These are phyloP conservation scores for Penicillium capsulatum DNA, from an alignment of 2,329 filamentous ascomycete species.

Conservation along the genomic window DNA sequence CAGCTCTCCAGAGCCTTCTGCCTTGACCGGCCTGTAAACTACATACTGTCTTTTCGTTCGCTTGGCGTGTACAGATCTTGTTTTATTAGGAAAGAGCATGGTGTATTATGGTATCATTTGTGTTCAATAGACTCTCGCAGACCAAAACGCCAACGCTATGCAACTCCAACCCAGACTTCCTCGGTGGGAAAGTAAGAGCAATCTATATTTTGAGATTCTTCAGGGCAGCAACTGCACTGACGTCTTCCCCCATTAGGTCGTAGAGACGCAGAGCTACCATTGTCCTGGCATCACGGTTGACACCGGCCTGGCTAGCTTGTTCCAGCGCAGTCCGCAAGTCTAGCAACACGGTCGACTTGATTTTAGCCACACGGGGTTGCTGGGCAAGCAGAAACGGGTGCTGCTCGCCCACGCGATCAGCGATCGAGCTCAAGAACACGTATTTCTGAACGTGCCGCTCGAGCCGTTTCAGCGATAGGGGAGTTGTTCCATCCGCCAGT, in stretches of 20 bases:
- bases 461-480: slow-evolving; percentile 45
- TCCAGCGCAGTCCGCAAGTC: slow-evolving; percentile 62
- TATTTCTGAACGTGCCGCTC: slow-evolving; percentile 57
- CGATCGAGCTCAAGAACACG: slow-evolving; percentile 51
- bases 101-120: slow-evolving; percentile 42
- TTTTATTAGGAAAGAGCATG: slow-evolving; percentile 40
- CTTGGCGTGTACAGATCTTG: slow-evolving; percentile 40
- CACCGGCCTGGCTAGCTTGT: slow-evolving; percentile 46
- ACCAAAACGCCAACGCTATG: slow-evolving; percentile 47
- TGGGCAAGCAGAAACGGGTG: slow-evolving; percentile 63
- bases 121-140: slow-evolving; percentile 23
- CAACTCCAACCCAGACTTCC: slow-evolving; percentile 14
- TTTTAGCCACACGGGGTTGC: slow-evolving; percentile 51
- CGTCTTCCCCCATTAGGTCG: slow-evolving; percentile 56
- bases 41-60: slow-evolving; percentile 46
- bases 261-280: slow-evolving; percentile 59
- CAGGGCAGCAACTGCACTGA: slow-evolving; percentile 56
- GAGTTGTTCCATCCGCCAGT: slow-evolving; percentile 36
- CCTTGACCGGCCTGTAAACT: slow-evolving; percentile 41
- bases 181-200: slow-evolving; percentile 2
- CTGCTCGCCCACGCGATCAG: slow-evolving; percentile 49
- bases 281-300: slow-evolving; percentile 39
- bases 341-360: slow-evolving; percentile 60
- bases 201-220: slow-evolving; percentile 42
- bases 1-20: slow-evolving; percentile 54